Base-by-base conservation (phyloP, 108 stramenopile genomes). In the Pseudonitzschia delicatissima region DNA sequence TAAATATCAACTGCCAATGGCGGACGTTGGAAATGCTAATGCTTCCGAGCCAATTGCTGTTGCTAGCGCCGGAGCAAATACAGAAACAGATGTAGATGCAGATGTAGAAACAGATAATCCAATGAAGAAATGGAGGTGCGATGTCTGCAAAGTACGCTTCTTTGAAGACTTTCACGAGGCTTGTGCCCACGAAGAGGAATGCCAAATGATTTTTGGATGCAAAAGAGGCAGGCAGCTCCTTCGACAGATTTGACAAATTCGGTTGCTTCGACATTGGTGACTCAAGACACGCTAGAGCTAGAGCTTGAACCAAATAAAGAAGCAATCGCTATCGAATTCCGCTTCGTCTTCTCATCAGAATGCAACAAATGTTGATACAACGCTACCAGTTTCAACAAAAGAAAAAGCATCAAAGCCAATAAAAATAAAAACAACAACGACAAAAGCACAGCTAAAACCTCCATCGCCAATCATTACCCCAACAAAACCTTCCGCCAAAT, bases 131-230 rank as follows among this genome's bases (percentile, higher is more conserved):
- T 92, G 87, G 87, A 42, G 67, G 4, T 92, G 91, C 57, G 91
- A 92, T 67, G 69, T 89, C 13, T 92, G 91, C 67, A 57, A 76
- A 29, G 51, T 63, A 13, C 65, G 57, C 12, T 64, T 64, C 39
- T 92, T 88, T 64, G 61, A 73, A 0, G 65, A 75, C 58, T 84
- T 77, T 66, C 62, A 86, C 20, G 84, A 85, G 58, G 87, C 87
- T 5, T 78, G 76, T 57, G 62, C 23, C 23, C 91, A 92, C 57
- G 91, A 92, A 78, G 66, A 74, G 15, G 13, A 57, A 5, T 91
- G 86, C 68, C 60, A 51, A 35, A 31, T 1, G 27, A 20, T 32
- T 6, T 17, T 33, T 27, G 28, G 33, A 15, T 33, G 33, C 33
- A 33, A 1, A 58, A 62, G 39, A 26, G 65, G 21, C 31, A 27